These are phyloP conservation scores for Bisporella sp. DNA, from an alignment of 2,329 filamentous ascomycete species.

Conservation along the genomic window DNA sequence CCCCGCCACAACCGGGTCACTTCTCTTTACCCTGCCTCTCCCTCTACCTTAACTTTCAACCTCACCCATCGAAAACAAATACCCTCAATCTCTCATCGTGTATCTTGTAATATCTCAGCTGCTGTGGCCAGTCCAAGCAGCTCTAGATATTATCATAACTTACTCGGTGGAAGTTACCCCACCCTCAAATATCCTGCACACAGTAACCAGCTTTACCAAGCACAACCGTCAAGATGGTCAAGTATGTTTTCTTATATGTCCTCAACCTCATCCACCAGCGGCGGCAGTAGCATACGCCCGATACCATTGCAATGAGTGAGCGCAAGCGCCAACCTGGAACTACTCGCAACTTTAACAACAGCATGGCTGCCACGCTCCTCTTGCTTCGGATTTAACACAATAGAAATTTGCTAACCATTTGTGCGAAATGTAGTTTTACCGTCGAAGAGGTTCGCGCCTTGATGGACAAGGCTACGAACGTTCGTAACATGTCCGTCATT, in stretches of 20 bases:
- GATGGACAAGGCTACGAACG: slow-evolving; percentile 74
- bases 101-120: slow-evolving; percentile 15
- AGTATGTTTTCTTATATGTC: slow-evolving; percentile 57
- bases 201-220: slow-evolving; percentile 31
- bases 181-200: not conserved
- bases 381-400: too few relatives aligned
- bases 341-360: too few relatives aligned
- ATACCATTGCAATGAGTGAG: too few relatives aligned
- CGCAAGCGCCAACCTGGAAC: too few relatives aligned
- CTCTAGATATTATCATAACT: slow-evolving; percentile 5
- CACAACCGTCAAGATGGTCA: slow-evolving; percentile 97
- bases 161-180: not conserved
- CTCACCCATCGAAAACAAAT: slow-evolving; percentile 11
- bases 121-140: slow-evolving; percentile 22
- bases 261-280: too few relatives aligned
- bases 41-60: not conserved
- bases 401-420: too few relatives aligned
- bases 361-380: too few relatives aligned
- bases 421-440: slow-evolving; percentile 70
- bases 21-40: too few relatives aligned
- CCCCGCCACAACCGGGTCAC: not conserved
- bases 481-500: slow-evolving; percentile 99
- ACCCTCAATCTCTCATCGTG: slow-evolving; percentile 19
- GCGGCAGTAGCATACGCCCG: too few relatives aligned
- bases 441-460: slow-evolving; percentile 81